Conservation (phyloP, 257 asterid genomes). For the Solanum sitiens region DNA sequence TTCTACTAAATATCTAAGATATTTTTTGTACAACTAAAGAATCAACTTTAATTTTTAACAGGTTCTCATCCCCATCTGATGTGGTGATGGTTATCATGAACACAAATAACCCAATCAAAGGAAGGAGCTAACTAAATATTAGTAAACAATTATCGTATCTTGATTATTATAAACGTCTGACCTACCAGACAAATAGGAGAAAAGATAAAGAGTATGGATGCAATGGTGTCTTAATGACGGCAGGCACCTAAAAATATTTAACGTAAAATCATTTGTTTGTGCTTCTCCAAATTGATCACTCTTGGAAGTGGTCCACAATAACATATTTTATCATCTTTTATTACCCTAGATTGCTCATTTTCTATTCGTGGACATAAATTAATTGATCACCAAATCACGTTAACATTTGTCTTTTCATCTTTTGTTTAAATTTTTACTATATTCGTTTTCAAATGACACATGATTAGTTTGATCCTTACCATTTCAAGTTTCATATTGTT, state of each 20-base stretch:
- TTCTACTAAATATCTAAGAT: too few relatives aligned
- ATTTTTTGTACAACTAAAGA: too few relatives aligned
- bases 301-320: neutral
- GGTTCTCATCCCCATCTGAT: neutral
- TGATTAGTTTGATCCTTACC: neutral
- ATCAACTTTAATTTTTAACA: too few relatives aligned
- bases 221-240: neutral
- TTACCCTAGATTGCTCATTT: neutral
- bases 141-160: neutral
- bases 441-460: neutral
- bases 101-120: neutral
- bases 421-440: too few relatives aligned
- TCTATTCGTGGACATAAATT: neutral
- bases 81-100: neutral
- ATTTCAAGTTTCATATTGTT: neutral
- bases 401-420: neutral
- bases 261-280: neutral
- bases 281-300: neutral
- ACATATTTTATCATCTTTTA: neutral
- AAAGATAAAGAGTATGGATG: neutral
- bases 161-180: neutral
- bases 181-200: neutral
- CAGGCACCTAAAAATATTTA: neutral
- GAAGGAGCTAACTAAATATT: neutral
- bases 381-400: neutral